A percentile compares a stretch with the other conserved stretches of the same genome.
These are phyloP conservation scores for Geum urbanum DNA, from an alignment of 306 rosid genomes.

Conservation along the genomic window DNA sequence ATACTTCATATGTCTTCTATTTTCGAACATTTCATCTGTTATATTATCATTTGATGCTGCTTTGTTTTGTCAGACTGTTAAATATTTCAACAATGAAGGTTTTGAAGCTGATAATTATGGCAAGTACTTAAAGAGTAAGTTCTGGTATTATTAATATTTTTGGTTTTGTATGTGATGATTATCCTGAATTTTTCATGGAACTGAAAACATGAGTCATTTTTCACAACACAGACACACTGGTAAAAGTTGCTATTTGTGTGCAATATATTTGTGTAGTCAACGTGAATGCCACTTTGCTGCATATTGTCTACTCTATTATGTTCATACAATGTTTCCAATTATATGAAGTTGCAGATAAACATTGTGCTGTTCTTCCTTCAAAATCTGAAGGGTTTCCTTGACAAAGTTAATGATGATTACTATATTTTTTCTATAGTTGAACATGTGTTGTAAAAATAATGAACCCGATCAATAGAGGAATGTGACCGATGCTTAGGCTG, in stretches of 20 bases:
- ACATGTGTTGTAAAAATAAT: background rate
- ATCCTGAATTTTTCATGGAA: slow-evolving; percentile 4
- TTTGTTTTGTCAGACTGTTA: slow-evolving; percentile 65
- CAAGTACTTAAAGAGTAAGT: slow-evolving; percentile 81
- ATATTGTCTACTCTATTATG: background rate
- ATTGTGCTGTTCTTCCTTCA: background rate
- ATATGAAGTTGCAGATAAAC: background rate
- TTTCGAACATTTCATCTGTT: background rate
- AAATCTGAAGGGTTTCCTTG: background rate
- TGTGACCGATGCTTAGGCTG: background rate
- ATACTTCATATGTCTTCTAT: slow-evolving; percentile 10
- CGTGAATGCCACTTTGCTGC: background rate
- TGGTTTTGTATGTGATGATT: background rate
- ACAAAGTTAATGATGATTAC: background rate
- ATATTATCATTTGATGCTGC: slow-evolving; percentile 5
- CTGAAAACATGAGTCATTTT: background rate
- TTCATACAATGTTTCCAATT: background rate
- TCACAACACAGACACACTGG: background rate
- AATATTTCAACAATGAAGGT: slow-evolving; percentile 87
- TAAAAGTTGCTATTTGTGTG: background rate
- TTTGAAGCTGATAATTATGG: slow-evolving; percentile 75
- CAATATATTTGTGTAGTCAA: background rate
- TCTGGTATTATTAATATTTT: slow-evolving; percentile 2
- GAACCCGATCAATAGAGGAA: background rate
- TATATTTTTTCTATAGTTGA: background rate